Percentiles rank a stretch among this genome's conserved stretches.
Evolutionary conservation across 306 rosid genomes (phyloP).

Genomic region (Prunus mira): DNA sequence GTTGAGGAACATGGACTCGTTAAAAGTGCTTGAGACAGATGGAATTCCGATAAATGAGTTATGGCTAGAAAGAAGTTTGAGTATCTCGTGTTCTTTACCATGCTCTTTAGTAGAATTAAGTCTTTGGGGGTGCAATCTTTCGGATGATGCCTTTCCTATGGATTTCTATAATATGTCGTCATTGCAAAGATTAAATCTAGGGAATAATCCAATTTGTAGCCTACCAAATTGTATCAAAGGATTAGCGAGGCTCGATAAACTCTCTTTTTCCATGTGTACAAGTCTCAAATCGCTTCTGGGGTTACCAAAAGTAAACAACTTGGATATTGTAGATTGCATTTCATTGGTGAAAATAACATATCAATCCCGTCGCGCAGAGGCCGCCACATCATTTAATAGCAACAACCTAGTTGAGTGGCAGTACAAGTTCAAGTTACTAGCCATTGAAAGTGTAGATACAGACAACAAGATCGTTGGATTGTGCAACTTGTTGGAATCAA

Average conservation of each 20-base stretch:
- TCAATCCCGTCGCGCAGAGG: neutral
- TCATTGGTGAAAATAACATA: neutral
- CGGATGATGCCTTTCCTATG: neutral
- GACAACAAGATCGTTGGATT: neutral
- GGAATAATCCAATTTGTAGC: no score
- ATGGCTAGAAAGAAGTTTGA: no score
- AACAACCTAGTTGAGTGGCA: neutral
- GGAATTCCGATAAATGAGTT: no score
- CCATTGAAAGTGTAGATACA: neutral
- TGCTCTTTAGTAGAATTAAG: neutral
- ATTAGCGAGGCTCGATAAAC: no score
- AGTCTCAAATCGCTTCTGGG: no score
- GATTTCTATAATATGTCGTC: neutral
- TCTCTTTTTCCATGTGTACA: no score
- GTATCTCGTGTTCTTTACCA: no score
- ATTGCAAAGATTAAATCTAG: neutral
- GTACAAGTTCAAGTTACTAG: neutral
- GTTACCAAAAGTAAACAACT: accelerated
- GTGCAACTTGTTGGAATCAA: neutral
- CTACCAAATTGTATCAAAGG: no score
- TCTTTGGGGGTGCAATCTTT: neutral
- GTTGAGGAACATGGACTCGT: no score
- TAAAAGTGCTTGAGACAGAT: no score
- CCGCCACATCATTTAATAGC: neutral
- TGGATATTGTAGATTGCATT: accelerated